Evolutionary conservation across 2,329 filamentous ascomycete genomes (phyloP), one percentile per base, ranked within the genome.

Genomic region (Trichothecium sympodiale): DNA sequence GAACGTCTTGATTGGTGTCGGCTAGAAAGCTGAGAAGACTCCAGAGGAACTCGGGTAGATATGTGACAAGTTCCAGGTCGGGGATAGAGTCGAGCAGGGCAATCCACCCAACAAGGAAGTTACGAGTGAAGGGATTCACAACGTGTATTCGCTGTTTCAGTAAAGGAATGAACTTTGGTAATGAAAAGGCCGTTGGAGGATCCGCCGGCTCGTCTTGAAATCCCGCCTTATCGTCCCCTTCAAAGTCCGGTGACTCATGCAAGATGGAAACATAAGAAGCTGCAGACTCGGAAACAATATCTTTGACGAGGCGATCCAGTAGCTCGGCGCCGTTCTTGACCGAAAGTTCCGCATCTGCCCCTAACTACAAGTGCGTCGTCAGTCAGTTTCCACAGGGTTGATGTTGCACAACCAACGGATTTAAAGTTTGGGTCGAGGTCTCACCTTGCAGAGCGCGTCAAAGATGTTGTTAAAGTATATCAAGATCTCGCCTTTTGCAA

Each of bases 391-490:
- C 32, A 35, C 17, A 15, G 20, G 6, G 20, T 25, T 10, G 20
- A 6, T 25, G 20, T 25, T 25, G 20, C 20, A 25, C 20, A 25
- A 25, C 20, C n/a, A n/a, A n/a, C n/a, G n/a, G n/a, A 10, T 25
- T 6, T 10, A 25, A 25, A 5, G 28, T 26, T 15, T 13, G 25
- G 14, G 8, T 36, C 4, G 18, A 33, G 6, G 8, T 20, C 25
- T 27, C 64, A 93, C 87, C 74, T 95, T 96, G 65, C 88, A 94
- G 37, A 98, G 67, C 16, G 91, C 87, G 63, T 98, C 91, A 53
- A 98, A 98, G 43, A 98, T 91, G 51, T 93, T 83, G 61, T 98
- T 98, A 61, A 98, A 98, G 66, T 94, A 98, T 29, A 93, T 75
- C 45, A 98, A 62, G 15, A 98, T 91, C 60, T 98, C 91, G 27